phyloP scores from a whole-genome alignment of 441 rosid genomes.

The Bruguiera hainesii region DNA sequence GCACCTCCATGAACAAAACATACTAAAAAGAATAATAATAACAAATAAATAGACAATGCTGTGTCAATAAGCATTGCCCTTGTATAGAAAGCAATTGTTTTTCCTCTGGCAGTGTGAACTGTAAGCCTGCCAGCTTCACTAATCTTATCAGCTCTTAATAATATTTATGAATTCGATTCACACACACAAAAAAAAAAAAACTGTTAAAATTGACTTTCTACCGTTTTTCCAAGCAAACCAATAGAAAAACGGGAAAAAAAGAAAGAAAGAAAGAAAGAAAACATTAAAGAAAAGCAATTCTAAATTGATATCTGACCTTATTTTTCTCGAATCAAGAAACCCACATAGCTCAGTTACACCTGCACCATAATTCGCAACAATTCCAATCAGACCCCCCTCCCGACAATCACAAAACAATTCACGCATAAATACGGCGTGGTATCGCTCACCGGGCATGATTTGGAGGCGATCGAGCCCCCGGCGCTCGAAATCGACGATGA shows the following conservation, averaged over 20 bases:
- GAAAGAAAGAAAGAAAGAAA: background rate
- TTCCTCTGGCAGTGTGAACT: no score
- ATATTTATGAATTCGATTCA: no score
- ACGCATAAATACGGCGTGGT: background rate
- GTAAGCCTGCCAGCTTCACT: no score
- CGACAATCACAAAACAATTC: background rate
- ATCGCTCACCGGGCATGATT: slow-evolving; percentile 74
- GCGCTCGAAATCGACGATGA: slow-evolving; percentile 66
- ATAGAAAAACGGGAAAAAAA: background rate
- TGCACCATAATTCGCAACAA: slow-evolving; percentile 32
- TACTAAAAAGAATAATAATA: no score
- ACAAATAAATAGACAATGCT: no score
- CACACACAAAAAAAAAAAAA: no score
- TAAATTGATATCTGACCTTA: slow-evolving; percentile 47
- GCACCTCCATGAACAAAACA: no score
- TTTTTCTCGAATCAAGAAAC: slow-evolving; percentile 79
- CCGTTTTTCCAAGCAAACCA: background rate
- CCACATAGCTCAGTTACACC: slow-evolving; percentile 74
- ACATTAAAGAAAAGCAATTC: background rate
- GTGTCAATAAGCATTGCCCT: no score
- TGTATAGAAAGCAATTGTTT: no score
- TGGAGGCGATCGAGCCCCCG: slow-evolving; percentile 79
- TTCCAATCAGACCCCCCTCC: background rate
- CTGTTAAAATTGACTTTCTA: no score
- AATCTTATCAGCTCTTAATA: no score